Evolutionary conservation across 495 filamentous ascomycete genomes (phyloP), one percentile per base, ranked within the genome.

Genomic region (Staphylotrichum longicolle): DNA sequence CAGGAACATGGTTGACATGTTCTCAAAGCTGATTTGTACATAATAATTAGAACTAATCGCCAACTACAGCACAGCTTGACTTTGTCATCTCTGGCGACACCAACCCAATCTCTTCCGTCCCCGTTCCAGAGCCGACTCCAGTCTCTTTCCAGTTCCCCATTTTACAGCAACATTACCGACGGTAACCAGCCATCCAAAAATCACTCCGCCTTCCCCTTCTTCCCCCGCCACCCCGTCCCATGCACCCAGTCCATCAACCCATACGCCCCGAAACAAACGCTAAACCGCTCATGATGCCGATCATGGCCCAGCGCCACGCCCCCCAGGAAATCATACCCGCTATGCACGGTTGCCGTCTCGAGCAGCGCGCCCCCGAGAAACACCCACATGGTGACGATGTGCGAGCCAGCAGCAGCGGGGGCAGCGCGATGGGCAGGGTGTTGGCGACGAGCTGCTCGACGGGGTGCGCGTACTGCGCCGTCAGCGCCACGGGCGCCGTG

Each of bases 401-500:
- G 80, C 11, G 72, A 71, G 7, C 69, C 35, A 83, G 48, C 2
- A 84, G 10, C 68, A 81, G 59, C n/a, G 80, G 76, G 10, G 82
- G 82, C 5, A 84, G 61, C 3, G 77, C 74, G 5, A 86, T 75
- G 2, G 84, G 82, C 9, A 86, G 68, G 15, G 74, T 74, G 61
- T 83, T 84, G 12, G 82, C 80, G 15, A 85, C 53, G 6, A 86
- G 61, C 58, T 85, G 81, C 71, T 86, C 85, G 15, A 84, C 48
- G 0, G 83, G 84, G 61, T 85, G 83, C 1, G 83, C 80, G 54
- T 82, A 86, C 58, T 86, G 81, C 1, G 82, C 80, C 0, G 84
- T 75, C 7, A 86, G 68, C 0, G 82, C 80, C n/a, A 85, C 78
- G 0, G 83, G 85, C 0, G 84, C 80, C 0, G 80, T 84, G 70